These are phyloP conservation scores for Blastobotrys proliferans DNA, from an alignment of 1,139 yeast species.

Conservation along the genomic window DNA sequence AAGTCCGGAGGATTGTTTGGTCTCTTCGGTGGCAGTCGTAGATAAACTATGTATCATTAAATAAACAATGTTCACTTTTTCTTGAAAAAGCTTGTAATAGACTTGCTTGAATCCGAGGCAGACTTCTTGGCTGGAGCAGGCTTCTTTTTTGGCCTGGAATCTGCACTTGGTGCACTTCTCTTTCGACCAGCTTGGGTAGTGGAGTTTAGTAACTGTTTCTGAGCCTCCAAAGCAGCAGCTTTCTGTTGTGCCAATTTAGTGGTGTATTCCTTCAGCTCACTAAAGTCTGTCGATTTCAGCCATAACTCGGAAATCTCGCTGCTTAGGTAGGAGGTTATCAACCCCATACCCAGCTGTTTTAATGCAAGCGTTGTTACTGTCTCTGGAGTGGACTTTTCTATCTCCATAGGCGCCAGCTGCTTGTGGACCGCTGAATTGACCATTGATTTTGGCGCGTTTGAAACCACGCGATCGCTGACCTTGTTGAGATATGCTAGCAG, in stretches of 20 bases:
- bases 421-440: background rate
- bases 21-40: background rate
- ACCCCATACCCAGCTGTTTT: constrained; percentile 26
- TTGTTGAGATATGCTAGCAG: constrained; percentile 19
- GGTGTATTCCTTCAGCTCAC: constrained; percentile 18
- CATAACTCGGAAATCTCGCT: constrained; percentile 20
- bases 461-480: constrained; percentile 16
- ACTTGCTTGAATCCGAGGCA: constrained; percentile 20
- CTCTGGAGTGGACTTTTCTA: constrained; percentile 23
- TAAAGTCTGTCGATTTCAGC: constrained; percentile 23
- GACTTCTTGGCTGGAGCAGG: constrained; percentile 2
- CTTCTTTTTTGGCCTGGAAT: constrained; percentile 11
- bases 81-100: constrained; percentile 26
- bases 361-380: constrained; percentile 24
- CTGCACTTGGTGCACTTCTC: constrained; percentile 6
- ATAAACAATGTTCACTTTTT: constrained; percentile 14
- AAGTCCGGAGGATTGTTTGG: background rate
- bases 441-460: constrained; percentile 12
- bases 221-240: background rate
- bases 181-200: constrained; percentile 5
- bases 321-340: constrained; percentile 32
- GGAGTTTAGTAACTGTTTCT: constrained; percentile 3
- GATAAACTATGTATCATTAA: background rate
- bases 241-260: background rate
- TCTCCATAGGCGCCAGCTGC: constrained; percentile 17